phyloP scores from a whole-genome alignment of 176 grass and related monocot genomes.

The Lolium rigidum region DNA sequence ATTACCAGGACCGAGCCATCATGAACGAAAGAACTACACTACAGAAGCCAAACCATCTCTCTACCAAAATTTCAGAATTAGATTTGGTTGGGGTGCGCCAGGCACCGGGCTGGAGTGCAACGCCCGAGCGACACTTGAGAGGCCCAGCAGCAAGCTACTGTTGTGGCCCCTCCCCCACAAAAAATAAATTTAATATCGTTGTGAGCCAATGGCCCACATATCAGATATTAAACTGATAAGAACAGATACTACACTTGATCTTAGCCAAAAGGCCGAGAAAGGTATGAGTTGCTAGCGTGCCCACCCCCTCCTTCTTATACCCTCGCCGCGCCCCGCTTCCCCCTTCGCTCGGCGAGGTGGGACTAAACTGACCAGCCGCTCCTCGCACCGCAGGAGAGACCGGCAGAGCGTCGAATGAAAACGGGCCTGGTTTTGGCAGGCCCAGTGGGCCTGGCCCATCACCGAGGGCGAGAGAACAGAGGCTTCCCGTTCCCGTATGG shows the following conservation, averaged over 20 bases:
- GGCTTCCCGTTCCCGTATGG: too few relatives aligned
- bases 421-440: too few relatives aligned
- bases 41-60: too few relatives aligned
- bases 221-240: conserved; percentile 37
- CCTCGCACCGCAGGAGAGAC: background rate
- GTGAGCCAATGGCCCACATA: background rate
- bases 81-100: background rate
- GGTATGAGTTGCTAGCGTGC: background rate
- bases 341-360: background rate
- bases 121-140: background rate
- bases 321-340: background rate
- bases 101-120: background rate
- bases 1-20: too few relatives aligned
- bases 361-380: background rate
- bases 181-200: conserved; percentile 17
- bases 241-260: conserved; percentile 78
- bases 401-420: background rate
- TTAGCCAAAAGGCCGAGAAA: conserved; percentile 85
- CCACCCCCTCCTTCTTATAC: background rate
- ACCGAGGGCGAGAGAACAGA: too few relatives aligned
- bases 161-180: background rate
- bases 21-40: too few relatives aligned
- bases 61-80: background rate
- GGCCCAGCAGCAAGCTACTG: background rate
- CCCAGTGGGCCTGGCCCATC: background rate